phyloP scores from a whole-genome alignment of 2,329 filamentous ascomycete genomes.

The Penicillium thymicola region DNA sequence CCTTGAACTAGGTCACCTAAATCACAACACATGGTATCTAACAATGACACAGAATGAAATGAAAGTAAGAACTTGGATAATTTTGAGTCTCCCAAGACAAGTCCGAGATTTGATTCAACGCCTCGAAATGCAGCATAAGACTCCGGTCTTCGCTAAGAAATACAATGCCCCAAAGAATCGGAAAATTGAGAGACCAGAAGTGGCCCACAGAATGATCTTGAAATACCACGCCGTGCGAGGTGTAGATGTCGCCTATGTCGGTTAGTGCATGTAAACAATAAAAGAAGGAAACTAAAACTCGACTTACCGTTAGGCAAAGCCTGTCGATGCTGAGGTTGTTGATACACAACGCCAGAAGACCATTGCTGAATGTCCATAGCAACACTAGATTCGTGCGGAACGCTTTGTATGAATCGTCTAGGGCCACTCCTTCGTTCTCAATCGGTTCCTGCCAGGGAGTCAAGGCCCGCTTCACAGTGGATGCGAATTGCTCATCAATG shows the following conservation, averaged over 20 bases:
- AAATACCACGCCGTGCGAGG: slow-evolving; percentile 14
- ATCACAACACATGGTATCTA: neutral
- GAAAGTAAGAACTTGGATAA: neutral
- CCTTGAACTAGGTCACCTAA: neutral
- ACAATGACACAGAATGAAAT: neutral
- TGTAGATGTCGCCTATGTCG: neutral
- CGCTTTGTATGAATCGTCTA: slow-evolving; percentile 96
- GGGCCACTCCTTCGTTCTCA: slow-evolving; percentile 73
- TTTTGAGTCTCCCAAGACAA: no score
- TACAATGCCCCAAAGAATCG: slow-evolving; percentile 19
- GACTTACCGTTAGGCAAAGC: slow-evolving; percentile 20
- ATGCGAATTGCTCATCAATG: slow-evolving; percentile 92
- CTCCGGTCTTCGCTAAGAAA: slow-evolving; percentile 14
- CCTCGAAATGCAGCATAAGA: slow-evolving; percentile 14
- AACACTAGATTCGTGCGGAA: slow-evolving; percentile 93
- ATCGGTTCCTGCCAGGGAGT: slow-evolving; percentile 71
- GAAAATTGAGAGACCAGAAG: slow-evolving; percentile 19
- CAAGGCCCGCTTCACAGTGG: slow-evolving; percentile 86
- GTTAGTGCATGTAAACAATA: neutral
- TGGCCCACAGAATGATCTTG: slow-evolving; percentile 17
- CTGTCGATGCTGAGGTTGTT: slow-evolving; percentile 60
- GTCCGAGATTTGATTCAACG: neutral
- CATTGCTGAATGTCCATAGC: slow-evolving; percentile 90
- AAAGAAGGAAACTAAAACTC: neutral
- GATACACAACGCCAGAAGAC: slow-evolving; percentile 74